Evolutionary conservation across 1,284 basidiomycete species (phyloP).

Genomic region (Rhodotorula sp.): DNA sequence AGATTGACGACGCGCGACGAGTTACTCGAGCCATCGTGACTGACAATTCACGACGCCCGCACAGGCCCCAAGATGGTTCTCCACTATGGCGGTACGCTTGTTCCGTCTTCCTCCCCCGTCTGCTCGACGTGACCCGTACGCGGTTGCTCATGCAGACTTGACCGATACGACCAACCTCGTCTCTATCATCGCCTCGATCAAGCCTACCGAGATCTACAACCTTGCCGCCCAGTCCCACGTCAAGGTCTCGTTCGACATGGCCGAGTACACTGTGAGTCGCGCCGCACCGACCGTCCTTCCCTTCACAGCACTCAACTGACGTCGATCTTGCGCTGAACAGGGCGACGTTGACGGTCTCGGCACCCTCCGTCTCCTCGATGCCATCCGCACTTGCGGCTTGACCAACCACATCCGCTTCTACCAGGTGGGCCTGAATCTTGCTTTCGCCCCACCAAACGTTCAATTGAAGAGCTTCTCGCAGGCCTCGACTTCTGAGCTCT

Average conservation of each 20-base stretch:
- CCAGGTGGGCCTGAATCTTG: slow-evolving; percentile 38
- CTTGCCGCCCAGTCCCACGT: slow-evolving; percentile 94
- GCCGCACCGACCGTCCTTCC: too few relatives aligned
- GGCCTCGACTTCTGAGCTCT: slow-evolving; percentile 88
- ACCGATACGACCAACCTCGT: slow-evolving; percentile 91
- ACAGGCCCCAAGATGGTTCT: slow-evolving; percentile 66
- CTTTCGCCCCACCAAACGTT: fast-evolving
- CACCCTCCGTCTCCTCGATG: slow-evolving; percentile 85
- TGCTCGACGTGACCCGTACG: neutral
- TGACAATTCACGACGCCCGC: neutral
- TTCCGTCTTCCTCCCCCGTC: too few relatives aligned
- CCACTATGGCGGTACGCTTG: slow-evolving; percentile 68
- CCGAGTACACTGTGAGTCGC: slow-evolving; percentile 71
- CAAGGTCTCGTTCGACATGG: slow-evolving; percentile 96
- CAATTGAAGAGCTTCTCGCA: slow-evolving; percentile 51
- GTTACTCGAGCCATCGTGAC: too few relatives aligned
- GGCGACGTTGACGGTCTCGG: slow-evolving; percentile 88
- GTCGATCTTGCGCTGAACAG: slow-evolving; percentile 26
- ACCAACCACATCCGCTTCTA: slow-evolving; percentile 84
- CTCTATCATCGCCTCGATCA: slow-evolving; percentile 85
- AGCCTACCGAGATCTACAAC: slow-evolving; percentile 88
- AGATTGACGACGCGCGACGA: too few relatives aligned
- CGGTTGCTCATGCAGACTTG: slow-evolving; percentile 47
- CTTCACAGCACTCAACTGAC: too few relatives aligned
- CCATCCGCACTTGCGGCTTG: slow-evolving; percentile 84